Conservation (phyloP, 202 grass and related monocot genomes). For the Schoenoplectus tabernaemontani region DNA sequence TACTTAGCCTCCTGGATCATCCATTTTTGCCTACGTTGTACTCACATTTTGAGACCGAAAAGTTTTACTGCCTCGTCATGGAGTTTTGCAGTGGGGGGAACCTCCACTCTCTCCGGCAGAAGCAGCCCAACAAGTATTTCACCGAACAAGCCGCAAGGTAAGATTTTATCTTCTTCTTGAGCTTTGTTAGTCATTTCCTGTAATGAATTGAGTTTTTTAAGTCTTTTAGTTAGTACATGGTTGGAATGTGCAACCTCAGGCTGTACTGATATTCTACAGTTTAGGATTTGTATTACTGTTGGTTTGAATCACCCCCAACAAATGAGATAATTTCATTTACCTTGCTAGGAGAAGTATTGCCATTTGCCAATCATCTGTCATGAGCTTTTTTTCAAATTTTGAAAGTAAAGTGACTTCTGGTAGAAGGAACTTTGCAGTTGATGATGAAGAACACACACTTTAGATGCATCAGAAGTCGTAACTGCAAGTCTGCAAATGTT, state of each 20-base stretch:
- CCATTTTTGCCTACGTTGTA: slow-evolving; percentile 89
- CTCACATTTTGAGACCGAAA: slow-evolving; percentile 82
- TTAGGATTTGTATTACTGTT: not conserved
- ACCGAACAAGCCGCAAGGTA: slow-evolving; percentile 68
- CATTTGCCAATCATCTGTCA: not conserved
- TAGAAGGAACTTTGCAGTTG: not conserved
- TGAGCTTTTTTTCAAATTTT: not conserved
- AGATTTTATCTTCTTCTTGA: not conserved
- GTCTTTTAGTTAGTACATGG: not conserved
- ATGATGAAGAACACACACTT: not conserved
- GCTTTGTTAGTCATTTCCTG: not conserved
- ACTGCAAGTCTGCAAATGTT: not conserved
- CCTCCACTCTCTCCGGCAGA: slow-evolving; percentile 80
- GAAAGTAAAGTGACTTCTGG: not conserved
- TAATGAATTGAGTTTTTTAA: not conserved
- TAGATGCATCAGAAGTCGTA: not conserved
- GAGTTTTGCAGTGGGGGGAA: slow-evolving; percentile 95
- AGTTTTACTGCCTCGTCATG: slow-evolving; percentile 89
- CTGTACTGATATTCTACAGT: not conserved
- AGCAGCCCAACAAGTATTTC: slow-evolving; percentile 68
- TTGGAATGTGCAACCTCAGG: not conserved
- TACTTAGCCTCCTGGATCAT: slow-evolving; percentile 67
- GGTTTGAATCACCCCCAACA: not conserved
- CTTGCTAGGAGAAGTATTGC: not conserved
- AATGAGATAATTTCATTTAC: not conserved